These are phyloP conservation scores for Zea mays DNA, from an alignment of 176 grass and related monocot genomes.

Conservation along the genomic window Zm-B73-REFERENCE-NAM-5.0 NC_050096.1:33809501-33810000, in stretches of 20 bases:
- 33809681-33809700: neutral
- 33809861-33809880: neutral
- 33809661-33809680: neutral
- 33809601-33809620: slow-evolving; percentile 16
- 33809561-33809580: neutral
- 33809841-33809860: neutral
- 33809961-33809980: neutral
- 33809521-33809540: neutral
- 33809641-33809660: slow-evolving; percentile 16
- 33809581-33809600: neutral
- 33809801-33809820: neutral
- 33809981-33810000: neutral
- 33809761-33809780: neutral
- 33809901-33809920: neutral
- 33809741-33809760: neutral
- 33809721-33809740: neutral
- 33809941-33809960: too few relatives aligned
- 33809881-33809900: neutral
- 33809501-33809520: slow-evolving; percentile 21
- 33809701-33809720: neutral
- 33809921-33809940: neutral
- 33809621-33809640: neutral
- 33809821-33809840: neutral
- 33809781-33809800: neutral
- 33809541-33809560: neutral